Conservation (phyloP, 345 rosid genomes). For the Lagerstroemia speciosa region DNA sequence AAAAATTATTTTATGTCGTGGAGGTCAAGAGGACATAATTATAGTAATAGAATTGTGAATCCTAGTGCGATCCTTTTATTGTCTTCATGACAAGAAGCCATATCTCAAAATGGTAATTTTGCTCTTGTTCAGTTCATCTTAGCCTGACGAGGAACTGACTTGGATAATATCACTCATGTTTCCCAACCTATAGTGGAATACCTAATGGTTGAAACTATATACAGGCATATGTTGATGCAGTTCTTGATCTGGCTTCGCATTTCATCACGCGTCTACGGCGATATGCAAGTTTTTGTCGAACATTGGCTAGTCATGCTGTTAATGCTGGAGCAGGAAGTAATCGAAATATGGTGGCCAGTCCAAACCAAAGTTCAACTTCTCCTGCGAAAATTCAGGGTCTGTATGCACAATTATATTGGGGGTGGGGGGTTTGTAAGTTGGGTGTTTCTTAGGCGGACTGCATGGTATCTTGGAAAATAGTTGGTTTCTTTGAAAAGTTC, state of each 20-base stretch:
- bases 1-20: too few species aligned
- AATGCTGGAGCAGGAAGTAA: constrained; percentile 84
- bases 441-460: background rate
- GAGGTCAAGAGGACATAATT: background rate
- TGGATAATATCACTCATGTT: background rate
- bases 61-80: background rate
- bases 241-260: constrained; percentile 98
- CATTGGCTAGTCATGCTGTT: constrained; percentile 94
- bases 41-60: background rate
- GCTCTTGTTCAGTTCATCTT: background rate
- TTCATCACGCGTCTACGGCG: constrained; percentile 94
- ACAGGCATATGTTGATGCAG: constrained; percentile 99
- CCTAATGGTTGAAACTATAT: constrained; percentile 11
- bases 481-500: background rate
- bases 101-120: background rate
- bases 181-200: background rate
- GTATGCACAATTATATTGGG: constrained; percentile 20
- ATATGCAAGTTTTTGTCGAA: constrained; percentile 98
- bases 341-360: constrained; percentile 73
- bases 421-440: background rate
- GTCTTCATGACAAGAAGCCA: background rate
- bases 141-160: background rate
- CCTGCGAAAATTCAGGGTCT: constrained; percentile 72
- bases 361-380: constrained; percentile 76
- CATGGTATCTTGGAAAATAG: background rate